Evolutionary conservation across 768 basidiomycete genomes (phyloP).

Genomic region (Mycena crocata): DNA sequence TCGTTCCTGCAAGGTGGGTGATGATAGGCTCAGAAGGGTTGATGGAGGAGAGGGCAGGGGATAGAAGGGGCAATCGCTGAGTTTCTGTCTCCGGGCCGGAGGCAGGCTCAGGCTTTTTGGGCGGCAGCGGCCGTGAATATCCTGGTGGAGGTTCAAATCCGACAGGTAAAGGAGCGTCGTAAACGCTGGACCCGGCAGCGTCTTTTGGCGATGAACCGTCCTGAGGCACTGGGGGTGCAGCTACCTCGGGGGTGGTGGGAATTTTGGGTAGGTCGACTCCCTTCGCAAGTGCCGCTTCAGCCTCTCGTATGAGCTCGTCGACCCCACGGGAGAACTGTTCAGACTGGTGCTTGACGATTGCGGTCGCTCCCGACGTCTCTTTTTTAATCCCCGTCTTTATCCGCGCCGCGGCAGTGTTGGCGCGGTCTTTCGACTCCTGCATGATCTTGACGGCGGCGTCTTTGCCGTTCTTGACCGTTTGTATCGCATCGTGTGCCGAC

Average conservation of each 20-base stretch:
- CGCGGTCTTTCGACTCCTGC: slow-evolving; percentile 57
- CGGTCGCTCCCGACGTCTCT: slow-evolving; percentile 37
- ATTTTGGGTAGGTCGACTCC: slow-evolving; percentile 43
- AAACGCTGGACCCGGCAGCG: slow-evolving; percentile 57
- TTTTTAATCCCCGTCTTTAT: slow-evolving; percentile 64
- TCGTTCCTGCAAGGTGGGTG: slow-evolving; percentile 89
- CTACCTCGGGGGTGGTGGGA: slow-evolving; percentile 40
- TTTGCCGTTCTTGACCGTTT: slow-evolving; percentile 48
- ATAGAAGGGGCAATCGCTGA: slow-evolving; percentile 77
- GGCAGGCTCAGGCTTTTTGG: slow-evolving; percentile 52
- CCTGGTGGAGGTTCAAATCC: slow-evolving; percentile 96
- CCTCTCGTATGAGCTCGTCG: slow-evolving; percentile 73
- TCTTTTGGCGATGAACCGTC: slow-evolving; percentile 27
- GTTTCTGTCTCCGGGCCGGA: slow-evolving; percentile 32
- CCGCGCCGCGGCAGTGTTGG: slow-evolving; percentile 54
- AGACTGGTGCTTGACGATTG: slow-evolving; percentile 57
- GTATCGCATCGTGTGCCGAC: slow-evolving; percentile 42
- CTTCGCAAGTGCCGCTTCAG: slow-evolving; percentile 77
- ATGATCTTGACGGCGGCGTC: slow-evolving; percentile 48
- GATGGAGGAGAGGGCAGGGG: slow-evolving; percentile 81
- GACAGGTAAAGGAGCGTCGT: slow-evolving; percentile 83
- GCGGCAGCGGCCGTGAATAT: slow-evolving; percentile 71
- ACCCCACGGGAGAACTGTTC: slow-evolving; percentile 71
- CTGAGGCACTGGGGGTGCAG: slow-evolving; percentile 25
- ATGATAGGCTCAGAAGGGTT: slow-evolving; percentile 90